Conservation (phyloP, 2,329 filamentous ascomycete species). For the Knufia petricola region DNA sequence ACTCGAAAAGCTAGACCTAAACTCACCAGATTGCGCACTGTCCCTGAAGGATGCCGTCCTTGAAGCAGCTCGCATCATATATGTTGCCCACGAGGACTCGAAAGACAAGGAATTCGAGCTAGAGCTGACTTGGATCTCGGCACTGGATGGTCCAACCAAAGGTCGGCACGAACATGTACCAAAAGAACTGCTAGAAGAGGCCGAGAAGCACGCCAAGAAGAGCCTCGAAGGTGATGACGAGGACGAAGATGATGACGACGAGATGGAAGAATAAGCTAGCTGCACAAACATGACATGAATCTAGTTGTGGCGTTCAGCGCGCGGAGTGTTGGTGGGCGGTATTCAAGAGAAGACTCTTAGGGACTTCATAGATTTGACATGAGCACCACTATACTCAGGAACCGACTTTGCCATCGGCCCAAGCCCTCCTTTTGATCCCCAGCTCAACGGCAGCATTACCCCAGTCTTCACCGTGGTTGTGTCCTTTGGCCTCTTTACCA, state of each 20-base stretch:
- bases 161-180: conserved; percentile 90
- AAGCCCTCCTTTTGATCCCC: conserved; percentile 75
- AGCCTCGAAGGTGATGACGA: conserved; percentile 78
- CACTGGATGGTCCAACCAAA: conserved; percentile 74
- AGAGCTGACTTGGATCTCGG: conserved; percentile 98
- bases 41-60: conserved; percentile 82
- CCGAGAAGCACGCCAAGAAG: conserved; percentile 85
- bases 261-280: conserved; percentile 15
- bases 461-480: conserved; percentile 98
- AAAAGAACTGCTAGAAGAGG: conserved; percentile 80
- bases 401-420: conserved; percentile 59
- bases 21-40: conserved; percentile 55
- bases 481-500: conserved; percentile 41
- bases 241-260: conserved; percentile 62
- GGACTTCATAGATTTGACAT: neutral
- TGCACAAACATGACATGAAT: neutral
- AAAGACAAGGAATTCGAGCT: conserved; percentile 99
- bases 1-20: conserved; percentile 91
- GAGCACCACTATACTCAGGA: neutral
- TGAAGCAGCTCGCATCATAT: conserved; percentile 94
- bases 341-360: neutral
- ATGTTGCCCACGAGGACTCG: conserved; percentile 95
- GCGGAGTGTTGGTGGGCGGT: neutral
- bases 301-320: neutral
- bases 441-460: conserved; percentile 89